Evolutionary conservation across 805 yeast species (phyloP).

Genomic region (Ogataea angusta): DNA sequence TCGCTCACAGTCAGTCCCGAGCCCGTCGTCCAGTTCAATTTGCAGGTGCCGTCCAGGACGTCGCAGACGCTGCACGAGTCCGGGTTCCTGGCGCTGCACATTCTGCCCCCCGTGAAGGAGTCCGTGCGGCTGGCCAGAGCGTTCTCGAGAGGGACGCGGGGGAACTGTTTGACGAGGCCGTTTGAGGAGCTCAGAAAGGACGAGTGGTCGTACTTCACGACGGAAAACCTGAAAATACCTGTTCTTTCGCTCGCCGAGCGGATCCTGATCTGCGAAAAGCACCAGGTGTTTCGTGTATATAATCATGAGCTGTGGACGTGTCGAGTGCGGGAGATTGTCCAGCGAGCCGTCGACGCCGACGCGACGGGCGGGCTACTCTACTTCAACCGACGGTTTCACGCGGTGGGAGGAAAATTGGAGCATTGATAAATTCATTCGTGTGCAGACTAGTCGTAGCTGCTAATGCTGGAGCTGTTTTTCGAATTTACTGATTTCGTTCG

Average conservation of each 20-base stretch:
- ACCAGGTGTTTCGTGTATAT: constrained; percentile 54
- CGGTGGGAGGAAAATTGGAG: constrained; percentile 27
- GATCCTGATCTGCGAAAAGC: constrained; percentile 58
- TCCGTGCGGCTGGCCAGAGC: constrained; percentile 60
- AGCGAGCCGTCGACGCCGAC: constrained; percentile 32
- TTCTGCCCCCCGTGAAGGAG: constrained; percentile 57
- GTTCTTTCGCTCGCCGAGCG: constrained; percentile 52
- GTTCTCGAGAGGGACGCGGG: constrained; percentile 56
- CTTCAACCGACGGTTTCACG: constrained; percentile 60
- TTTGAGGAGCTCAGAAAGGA: constrained; percentile 41
- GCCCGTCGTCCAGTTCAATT: constrained; percentile 80
- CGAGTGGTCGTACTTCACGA: constrained; percentile 36
- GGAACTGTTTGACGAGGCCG: constrained; percentile 44
- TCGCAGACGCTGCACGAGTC: constrained; percentile 59
- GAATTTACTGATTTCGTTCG: constrained; percentile 24
- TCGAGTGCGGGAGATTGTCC: constrained; percentile 57
- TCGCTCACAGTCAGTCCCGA: constrained; percentile 76
- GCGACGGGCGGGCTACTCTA: constrained; percentile 60
- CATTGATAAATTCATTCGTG: constrained; percentile 9
- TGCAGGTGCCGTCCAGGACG: constrained; percentile 83
- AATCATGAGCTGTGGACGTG: constrained; percentile 94
- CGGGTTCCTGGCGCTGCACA: constrained; percentile 66
- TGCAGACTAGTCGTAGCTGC: not conserved
- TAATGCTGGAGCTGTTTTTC: constrained; percentile 22
- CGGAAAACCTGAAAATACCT: constrained; percentile 41